Base-by-base conservation (phyloP, 768 basidiomycete genomes). In the Russula ochroleuca region DNA sequence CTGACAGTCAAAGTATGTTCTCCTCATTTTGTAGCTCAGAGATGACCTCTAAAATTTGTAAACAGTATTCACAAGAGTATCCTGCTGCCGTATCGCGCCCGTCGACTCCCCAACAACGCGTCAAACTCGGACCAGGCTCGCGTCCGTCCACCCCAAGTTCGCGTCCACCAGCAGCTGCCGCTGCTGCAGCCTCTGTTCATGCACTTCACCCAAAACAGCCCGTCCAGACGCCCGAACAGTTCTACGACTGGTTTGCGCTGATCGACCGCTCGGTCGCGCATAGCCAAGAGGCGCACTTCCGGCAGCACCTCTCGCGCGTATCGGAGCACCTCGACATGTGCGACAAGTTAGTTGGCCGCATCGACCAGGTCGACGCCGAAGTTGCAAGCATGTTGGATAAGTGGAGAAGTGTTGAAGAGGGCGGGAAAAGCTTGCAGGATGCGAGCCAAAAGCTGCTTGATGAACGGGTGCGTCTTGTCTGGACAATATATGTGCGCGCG, bases 171-270 rank as follows among this genome's bases (percentile, higher is more conserved):
- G 65, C 33, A 45, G 38, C 40, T 11, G 45, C 52, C 10, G 6
- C n/a, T n/a, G n/a, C n/a, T n/a, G 38, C 62, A 59, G 45, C 45
- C 21, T 47, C 45, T 14, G 70, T 75, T 9, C 84, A 88, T 70
- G 80, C 85, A 0, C 76, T 92, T 17, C 87, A 90, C 70, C 90
- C 92, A 2, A 83, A 81, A 55, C 82, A 85, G 45, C 87, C 91
- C 5, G 86, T 98, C 43, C 83, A 88, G 66, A 96, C 94, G 0
- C 88, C 94, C 1, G 93, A 98, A 70, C 94, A 98, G 68, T 96
- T 99, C 75, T 93, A 95, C 72, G 96, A 98, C 76, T 97, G 94
- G 88, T 96, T 94, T 73, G 81, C 92, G 4, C 80, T 90, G 45
- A 86, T 99, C 58, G 94, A 97, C 67, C 81, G 89, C 17, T 89